Conservation (phyloP, 2,329 filamentous ascomycete species). For the Clonostachys solani region DNA sequence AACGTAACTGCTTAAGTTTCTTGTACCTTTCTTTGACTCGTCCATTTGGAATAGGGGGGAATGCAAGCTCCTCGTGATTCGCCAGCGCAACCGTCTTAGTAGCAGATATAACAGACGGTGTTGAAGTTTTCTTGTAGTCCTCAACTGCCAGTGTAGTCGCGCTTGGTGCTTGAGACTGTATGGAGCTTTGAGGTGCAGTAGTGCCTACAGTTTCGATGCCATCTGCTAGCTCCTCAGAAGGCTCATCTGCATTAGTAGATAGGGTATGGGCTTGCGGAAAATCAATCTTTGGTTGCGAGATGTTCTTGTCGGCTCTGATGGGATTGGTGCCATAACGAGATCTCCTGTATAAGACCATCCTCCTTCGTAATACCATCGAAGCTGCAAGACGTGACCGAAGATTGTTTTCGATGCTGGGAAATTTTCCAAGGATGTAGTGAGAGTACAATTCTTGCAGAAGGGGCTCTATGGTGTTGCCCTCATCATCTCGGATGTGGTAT, state of each 20-base stretch:
- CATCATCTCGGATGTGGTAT: conserved; percentile 6
- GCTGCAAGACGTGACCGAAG: conserved; percentile 5
- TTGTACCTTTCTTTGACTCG: background rate
- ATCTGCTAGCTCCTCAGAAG: background rate
- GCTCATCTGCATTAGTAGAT: background rate
- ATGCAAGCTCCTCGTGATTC: background rate
- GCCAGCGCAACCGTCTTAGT: background rate
- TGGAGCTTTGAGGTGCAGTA: background rate
- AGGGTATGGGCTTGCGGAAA: background rate
- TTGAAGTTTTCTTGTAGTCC: background rate
- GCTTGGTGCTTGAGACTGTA: background rate
- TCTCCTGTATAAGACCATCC: conserved; percentile 6
- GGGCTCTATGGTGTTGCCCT: conserved; percentile 6
- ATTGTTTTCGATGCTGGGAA: conserved; percentile 2
- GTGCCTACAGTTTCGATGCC: background rate
- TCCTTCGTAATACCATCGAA: conserved; percentile 6
- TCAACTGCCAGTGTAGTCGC: background rate
- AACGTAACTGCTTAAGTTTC: background rate
- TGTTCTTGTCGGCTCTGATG: background rate
- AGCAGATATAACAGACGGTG: background rate
- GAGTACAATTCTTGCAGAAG: conserved; percentile 2
- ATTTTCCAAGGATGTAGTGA: conserved; percentile 5
- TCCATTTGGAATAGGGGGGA: background rate
- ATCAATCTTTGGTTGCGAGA: background rate
- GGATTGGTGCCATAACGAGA: conserved; percentile 1